Evolutionary conservation across 1,139 yeast genomes (phyloP).

Genomic region (Lodderomyces margitis): DNA sequence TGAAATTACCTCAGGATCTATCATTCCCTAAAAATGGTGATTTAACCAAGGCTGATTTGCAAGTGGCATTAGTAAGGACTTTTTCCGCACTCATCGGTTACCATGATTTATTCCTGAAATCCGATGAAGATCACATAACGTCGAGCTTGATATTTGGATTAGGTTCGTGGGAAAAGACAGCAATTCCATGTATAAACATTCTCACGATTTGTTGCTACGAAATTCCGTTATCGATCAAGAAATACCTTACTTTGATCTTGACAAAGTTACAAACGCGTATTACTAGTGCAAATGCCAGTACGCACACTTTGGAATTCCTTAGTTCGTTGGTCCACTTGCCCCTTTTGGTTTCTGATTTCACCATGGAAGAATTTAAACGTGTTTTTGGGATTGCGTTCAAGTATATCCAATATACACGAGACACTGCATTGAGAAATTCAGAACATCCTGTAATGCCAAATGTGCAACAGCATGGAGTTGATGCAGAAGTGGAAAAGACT

Average conservation of each 20-base stretch:
- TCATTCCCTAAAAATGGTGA: conserved; percentile 37
- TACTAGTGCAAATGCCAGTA: conserved; percentile 65
- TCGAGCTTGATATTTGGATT: conserved; percentile 63
- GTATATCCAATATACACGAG: conserved; percentile 70
- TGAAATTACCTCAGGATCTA: conserved; percentile 45
- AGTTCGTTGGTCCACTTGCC: conserved; percentile 67
- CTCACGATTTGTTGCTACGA: conserved; percentile 79
- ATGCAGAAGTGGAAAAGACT: conserved; percentile 38
- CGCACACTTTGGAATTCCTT: conserved; percentile 76
- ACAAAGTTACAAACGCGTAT: conserved; percentile 71
- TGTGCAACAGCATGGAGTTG: conserved; percentile 35
- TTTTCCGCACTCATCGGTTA: conserved; percentile 70
- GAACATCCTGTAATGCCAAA: conserved; percentile 15
- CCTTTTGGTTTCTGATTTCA: conserved; percentile 65
- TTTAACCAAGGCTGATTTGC: conserved; percentile 58
- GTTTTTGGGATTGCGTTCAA: conserved; percentile 84
- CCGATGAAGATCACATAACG: conserved; percentile 69
- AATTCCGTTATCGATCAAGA: conserved; percentile 70
- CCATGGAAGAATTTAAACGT: conserved; percentile 72
- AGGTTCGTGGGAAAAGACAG: conserved; percentile 75
- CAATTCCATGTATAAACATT: conserved; percentile 75
- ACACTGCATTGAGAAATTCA: conserved; percentile 26
- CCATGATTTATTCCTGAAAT: conserved; percentile 53
- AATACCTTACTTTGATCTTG: conserved; percentile 62
- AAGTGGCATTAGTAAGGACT: conserved; percentile 64